These are phyloP conservation scores for Neurospora sp. DNA, from an alignment of 2,329 filamentous ascomycete genomes.

Conservation along the genomic window DNA sequence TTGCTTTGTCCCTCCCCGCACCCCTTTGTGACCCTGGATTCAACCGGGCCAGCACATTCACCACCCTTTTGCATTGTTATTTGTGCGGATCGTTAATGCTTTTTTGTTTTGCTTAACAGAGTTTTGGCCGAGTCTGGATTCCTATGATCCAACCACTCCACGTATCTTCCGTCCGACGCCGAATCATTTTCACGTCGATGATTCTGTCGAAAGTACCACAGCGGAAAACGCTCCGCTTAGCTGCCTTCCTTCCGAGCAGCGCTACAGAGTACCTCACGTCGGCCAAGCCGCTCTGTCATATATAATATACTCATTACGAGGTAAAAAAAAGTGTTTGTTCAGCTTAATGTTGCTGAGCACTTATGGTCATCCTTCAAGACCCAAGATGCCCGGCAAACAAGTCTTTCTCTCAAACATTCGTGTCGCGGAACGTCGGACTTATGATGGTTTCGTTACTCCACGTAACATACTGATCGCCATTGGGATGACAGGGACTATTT, in stretches of 20 bases:
- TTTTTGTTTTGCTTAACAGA: slow-evolving; percentile 13
- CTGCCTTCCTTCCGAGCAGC: background rate
- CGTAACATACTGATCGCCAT: background rate
- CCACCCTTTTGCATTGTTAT: background rate
- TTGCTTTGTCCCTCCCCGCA: background rate
- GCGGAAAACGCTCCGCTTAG: background rate
- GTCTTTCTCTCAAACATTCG: background rate
- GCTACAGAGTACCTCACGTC: background rate
- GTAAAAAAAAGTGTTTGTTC: background rate
- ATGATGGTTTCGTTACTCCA: background rate
- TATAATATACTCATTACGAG: background rate
- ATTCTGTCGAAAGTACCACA: background rate
- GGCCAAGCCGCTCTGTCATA: background rate
- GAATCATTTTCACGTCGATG: background rate
- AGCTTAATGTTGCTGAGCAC: background rate
- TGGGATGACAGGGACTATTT: background rate
- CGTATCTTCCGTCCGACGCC: background rate
- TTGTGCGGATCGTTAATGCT: slow-evolving; percentile 2
- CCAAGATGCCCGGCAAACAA: background rate
- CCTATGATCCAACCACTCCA: slow-evolving; percentile 17
- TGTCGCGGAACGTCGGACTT: background rate
- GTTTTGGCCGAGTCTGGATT: slow-evolving; percentile 26
- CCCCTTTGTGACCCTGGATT: background rate
- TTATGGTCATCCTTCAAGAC: background rate
- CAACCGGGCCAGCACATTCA: background rate